Evolutionary conservation across 345 rosid genomes (phyloP).

Genomic region (Punica granatum): DNA sequence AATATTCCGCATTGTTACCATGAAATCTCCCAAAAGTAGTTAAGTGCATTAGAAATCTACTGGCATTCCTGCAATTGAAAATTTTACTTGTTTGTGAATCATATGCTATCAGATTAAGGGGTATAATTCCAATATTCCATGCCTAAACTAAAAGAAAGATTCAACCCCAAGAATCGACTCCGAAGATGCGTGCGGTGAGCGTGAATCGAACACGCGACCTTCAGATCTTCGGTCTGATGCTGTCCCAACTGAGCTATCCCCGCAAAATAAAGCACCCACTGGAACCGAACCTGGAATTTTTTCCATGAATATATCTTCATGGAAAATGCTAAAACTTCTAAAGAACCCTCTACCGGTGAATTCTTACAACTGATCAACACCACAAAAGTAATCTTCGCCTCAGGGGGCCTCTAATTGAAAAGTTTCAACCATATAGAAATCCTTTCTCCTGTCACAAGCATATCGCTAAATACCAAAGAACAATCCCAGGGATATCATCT

Average conservation of each 20-base stretch:
- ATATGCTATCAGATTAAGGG: background rate
- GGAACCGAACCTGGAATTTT: slow-evolving; percentile 15
- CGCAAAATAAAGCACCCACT: slow-evolving; percentile 23
- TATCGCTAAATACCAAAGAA: background rate
- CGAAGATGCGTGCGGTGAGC: slow-evolving; percentile 60
- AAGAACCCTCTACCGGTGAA: background rate
- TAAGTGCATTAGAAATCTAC: too few species aligned
- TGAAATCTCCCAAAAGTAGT: too few species aligned
- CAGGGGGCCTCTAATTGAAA: background rate
- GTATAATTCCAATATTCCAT: background rate
- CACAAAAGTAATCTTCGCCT: background rate
- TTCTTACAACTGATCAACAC: background rate
- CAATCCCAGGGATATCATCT: background rate
- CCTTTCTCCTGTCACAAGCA: background rate
- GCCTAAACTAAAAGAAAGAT: background rate
- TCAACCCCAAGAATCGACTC: slow-evolving; percentile 5
- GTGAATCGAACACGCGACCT: slow-evolving; percentile 96
- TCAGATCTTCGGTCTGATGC: slow-evolving; percentile 99
- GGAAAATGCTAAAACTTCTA: background rate
- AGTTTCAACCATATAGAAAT: background rate
- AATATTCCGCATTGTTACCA: too few species aligned
- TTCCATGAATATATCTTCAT: background rate
- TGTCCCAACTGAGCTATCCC: slow-evolving; percentile 98
- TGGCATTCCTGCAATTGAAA: background rate
- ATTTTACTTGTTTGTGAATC: background rate